Evolutionary conservation across 768 basidiomycete species (phyloP), one percentile per base, ranked within the genome.

Genomic region (Mycena vitilis): DNA sequence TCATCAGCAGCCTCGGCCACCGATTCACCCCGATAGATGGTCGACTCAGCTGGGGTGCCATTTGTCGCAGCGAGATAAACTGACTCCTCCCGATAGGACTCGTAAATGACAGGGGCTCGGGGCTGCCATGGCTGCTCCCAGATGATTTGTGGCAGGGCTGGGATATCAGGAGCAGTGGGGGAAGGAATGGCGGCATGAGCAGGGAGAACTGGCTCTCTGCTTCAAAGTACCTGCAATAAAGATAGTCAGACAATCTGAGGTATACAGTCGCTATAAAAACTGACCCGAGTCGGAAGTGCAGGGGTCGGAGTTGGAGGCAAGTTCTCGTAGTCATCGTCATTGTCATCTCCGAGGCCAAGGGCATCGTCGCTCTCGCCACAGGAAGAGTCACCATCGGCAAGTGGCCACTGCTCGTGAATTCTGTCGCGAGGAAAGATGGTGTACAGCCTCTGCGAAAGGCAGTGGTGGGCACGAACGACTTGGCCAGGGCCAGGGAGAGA

Each of bases 361-460:
- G 48, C 54, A 25, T 48, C 49, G 38, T 65, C 64, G 48, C 64
- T 59, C 38, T 59, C 48, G 10, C 42, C 64, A 44, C 64, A 65
- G 22, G 63, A 65, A 2, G 63, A 65, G 12, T 56, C 47, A 13
- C 63, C 63, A 65, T 57, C 63, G 22, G 54, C 45, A 48, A 38
- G 47, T 15, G 44, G 45, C 63, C 63, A 65, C n/a, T 15, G 12
- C 37, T 55, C 62, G 30, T 55, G 54, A 36, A 55, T 54, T 55
- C 62, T 42, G 38, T 63, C 62, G 5, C 62, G 62, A 34, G 62
- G 61, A 23, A 63, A 63, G 44, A 63, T 48, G n/a, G 44, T 55
- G 25, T 63, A 47, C 11, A 63, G 44, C 30, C 62, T 42, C 25
- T 48, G 62, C 12, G 53, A 45, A 13, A 63, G 62, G 25, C 62